Conservation (phyloP, 2,329 filamentous ascomycete genomes). For the Beauveria scarabaeidicola region DNA sequence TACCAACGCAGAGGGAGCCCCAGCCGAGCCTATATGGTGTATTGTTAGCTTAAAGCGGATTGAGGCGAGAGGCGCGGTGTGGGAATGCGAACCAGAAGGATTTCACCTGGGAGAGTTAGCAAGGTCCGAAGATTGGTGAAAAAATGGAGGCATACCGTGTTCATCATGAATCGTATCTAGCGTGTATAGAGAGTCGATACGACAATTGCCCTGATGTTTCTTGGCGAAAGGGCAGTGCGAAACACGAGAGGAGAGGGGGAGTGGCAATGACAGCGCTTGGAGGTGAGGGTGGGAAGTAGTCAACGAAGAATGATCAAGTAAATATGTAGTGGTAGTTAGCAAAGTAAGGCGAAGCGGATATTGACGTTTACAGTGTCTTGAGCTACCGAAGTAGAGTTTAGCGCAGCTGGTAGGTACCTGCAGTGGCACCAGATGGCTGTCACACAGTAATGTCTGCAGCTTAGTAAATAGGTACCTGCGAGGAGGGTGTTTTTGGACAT, state of each 20-base stretch:
- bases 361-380: no score
- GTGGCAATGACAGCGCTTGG: background rate
- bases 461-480: no score
- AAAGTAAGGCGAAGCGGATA: no score
- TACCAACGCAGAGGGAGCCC: conserved; percentile 81
- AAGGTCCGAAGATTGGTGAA: background rate
- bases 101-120: conserved; percentile 38
- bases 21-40: conserved; percentile 64
- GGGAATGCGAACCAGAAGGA: conserved; percentile 52
- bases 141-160: conserved; percentile 38
- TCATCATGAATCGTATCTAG: conserved; percentile 32
- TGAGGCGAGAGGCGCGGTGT: background rate
- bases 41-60: conserved; percentile 3
- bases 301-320: background rate
- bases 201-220: background rate
- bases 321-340: no score
- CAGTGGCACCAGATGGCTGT: no score
- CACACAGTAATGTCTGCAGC: no score
- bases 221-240: background rate
- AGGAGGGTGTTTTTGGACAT: no score
- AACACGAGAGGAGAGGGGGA: background rate
- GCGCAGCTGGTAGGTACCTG: no score
- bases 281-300: background rate
- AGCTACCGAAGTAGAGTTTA: no score
- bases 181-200: background rate